Evolutionary conservation across 768 basidiomycete genomes (phyloP).

Genomic region (Omphalotus guepiniiformis): DNA sequence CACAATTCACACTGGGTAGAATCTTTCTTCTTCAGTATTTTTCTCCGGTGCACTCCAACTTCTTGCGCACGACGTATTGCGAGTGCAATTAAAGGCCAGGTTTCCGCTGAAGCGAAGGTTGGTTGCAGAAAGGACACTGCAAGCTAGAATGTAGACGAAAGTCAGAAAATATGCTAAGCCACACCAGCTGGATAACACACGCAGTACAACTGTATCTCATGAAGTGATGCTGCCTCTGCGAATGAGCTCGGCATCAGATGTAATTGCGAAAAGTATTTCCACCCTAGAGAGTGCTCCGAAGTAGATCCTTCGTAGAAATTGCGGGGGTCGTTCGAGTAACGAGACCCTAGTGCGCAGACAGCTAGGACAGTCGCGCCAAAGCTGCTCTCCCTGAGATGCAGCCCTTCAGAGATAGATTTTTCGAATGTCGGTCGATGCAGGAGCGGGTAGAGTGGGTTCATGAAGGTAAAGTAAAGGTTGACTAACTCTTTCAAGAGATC

Average conservation of each 20-base stretch:
- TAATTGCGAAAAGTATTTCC: conserved; percentile 42
- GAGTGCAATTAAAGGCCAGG: conserved; percentile 44
- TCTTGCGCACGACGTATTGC: conserved; percentile 48
- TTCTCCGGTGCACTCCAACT: conserved; percentile 19
- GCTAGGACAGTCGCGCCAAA: conserved; percentile 45
- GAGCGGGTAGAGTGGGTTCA: conserved; percentile 40
- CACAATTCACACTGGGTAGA: conserved; percentile 44
- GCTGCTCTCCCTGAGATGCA: conserved; percentile 32
- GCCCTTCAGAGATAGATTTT: conserved; percentile 22
- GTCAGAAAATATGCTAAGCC: neutral
- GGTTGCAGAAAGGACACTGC: conserved; percentile 26
- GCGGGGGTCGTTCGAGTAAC: conserved; percentile 32
- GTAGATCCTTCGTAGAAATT: neutral
- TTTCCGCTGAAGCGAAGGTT: conserved; percentile 31
- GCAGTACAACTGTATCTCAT: conserved; percentile 52
- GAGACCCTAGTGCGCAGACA: conserved; percentile 47
- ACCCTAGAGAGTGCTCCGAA: conserved; percentile 33
- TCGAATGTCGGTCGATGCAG: conserved; percentile 53
- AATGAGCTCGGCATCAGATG: conserved; percentile 46
- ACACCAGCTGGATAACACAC: conserved; percentile 24
- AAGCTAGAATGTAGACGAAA: conserved; percentile 20
- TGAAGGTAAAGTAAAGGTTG: conserved; percentile 43
- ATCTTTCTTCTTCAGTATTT: neutral
- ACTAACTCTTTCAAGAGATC: conserved; percentile 38
- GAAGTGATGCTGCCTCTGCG: conserved; percentile 45